A percentile compares a stretch with the other conserved stretches of the same genome.
Evolutionary conservation across 1,284 basidiomycete species (phyloP).

Genomic region (Uromyces viciae-fabae): DNA sequence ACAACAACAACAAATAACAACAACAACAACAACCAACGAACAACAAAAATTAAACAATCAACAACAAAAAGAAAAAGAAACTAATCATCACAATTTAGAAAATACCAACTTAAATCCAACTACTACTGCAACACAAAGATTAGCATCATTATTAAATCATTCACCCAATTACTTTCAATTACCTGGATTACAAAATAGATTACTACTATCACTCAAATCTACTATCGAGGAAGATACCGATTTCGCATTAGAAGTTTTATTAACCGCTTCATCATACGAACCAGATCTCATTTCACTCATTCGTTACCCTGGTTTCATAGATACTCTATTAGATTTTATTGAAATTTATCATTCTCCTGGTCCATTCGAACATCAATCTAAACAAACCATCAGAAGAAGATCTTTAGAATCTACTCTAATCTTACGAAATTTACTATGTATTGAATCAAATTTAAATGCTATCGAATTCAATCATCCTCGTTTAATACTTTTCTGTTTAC

Average conservation of each 20-base stretch:
- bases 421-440: constrained; percentile 22
- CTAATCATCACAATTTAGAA: too few species aligned
- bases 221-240: constrained; percentile 9
- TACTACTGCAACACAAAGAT: not conserved
- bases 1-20: too few species aligned
- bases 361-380: not conserved
- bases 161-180: constrained; percentile 16
- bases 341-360: not conserved
- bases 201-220: constrained; percentile 32
- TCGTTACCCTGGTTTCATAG: constrained; percentile 16
- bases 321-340: constrained; percentile 10
- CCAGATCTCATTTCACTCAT: constrained; percentile 9
- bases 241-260: constrained; percentile 6
- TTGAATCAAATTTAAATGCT: not conserved
- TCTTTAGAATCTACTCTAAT: constrained; percentile 21
- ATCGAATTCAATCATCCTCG: constrained; percentile 4
- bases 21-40: too few species aligned
- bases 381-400: not conserved
- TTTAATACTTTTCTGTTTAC: not conserved
- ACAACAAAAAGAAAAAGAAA: too few species aligned
- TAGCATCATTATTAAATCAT: not conserved
- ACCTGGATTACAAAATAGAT: constrained; percentile 28
- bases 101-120: not conserved
- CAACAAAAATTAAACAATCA: too few species aligned
- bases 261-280: constrained; percentile 10